A percentile compares a stretch with the other conserved stretches of the same genome.
Conservation (phyloP, 139 green algal genomes). For the Coccomyxa sp. region DNA sequence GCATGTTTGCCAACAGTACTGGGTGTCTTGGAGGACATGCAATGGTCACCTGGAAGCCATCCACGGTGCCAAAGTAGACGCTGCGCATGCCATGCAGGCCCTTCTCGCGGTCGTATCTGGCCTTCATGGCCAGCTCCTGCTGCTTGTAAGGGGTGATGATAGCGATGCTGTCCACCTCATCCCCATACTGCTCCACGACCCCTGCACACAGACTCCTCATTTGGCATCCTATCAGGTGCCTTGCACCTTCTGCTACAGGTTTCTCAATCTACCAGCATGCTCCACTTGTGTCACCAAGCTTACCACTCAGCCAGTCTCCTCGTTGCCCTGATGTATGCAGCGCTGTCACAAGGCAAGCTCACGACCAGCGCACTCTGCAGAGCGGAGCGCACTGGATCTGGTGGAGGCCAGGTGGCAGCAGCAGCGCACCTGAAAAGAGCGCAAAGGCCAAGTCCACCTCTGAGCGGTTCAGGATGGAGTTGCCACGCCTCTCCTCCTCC, state of each 20-base stretch:
- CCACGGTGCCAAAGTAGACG: conserved; percentile 54
- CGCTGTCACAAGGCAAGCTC: no score
- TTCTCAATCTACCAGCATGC: no score
- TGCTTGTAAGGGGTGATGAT: conserved; percentile 60
- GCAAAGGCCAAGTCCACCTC: conserved; percentile 31
- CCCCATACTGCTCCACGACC: conserved; percentile 12
- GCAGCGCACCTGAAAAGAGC: conserved; percentile 27
- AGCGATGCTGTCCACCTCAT: conserved; percentile 36
- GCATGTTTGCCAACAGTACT: no score
- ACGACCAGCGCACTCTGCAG: no score
- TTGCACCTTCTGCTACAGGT: no score
- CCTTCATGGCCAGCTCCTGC: conserved; percentile 36
- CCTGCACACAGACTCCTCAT: no score
- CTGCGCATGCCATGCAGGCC: conserved; percentile 1
- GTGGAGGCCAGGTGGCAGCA: neutral
- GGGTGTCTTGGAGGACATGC: no score
- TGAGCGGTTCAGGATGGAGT: conserved; percentile 37
- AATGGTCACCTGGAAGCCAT: conserved; percentile 69
- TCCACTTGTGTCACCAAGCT: neutral
- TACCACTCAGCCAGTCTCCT: neutral
- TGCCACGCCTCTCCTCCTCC: no score
- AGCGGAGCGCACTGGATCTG: no score
- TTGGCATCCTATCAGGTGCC: no score
- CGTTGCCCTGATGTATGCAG: neutral
- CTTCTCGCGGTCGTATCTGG: conserved; percentile 9